Conservation (phyloP, 305 asterid species). For the Fraxinus nigra region DNA sequence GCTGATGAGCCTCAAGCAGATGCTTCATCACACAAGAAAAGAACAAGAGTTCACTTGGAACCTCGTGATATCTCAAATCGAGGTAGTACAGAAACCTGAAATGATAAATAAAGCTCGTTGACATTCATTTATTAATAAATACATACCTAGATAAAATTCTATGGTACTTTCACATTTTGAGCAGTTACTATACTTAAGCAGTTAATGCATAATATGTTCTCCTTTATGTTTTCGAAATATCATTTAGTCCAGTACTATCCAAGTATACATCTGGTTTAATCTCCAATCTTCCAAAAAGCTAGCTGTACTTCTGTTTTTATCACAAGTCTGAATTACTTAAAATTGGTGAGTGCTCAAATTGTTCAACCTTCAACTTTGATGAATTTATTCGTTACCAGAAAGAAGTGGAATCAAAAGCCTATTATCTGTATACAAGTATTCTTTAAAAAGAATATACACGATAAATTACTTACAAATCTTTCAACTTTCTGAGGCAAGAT, state of each 20-base stretch:
- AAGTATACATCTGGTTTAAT: background rate
- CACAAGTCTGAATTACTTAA: background rate
- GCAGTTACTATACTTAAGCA: conserved; percentile 7
- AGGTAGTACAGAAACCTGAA: conserved; percentile 38
- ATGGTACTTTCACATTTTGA: background rate
- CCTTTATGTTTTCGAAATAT: background rate
- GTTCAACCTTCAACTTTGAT: background rate
- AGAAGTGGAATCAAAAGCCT: background rate
- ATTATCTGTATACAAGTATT: background rate
- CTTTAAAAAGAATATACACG: background rate
- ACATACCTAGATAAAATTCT: background rate
- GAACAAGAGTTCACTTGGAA: conserved; percentile 41
- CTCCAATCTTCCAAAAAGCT: background rate
- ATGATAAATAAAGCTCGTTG: background rate
- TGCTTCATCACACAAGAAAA: conserved; percentile 54
- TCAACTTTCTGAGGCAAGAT: background rate
- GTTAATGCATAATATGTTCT: background rate
- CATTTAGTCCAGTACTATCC: background rate
- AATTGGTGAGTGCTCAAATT: background rate
- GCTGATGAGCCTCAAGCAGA: conserved; percentile 44
- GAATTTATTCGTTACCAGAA: background rate
- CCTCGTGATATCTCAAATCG: conserved; percentile 42
- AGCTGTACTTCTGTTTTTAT: background rate
- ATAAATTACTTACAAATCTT: background rate
- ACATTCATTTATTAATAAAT: background rate